A percentile compares a stretch with the other conserved stretches of the same genome.
These are phyloP conservation scores for grape (Vitis vinifera) DNA, from an alignment of 164 flowering plant genomes.

Conservation along the genomic window DNA sequence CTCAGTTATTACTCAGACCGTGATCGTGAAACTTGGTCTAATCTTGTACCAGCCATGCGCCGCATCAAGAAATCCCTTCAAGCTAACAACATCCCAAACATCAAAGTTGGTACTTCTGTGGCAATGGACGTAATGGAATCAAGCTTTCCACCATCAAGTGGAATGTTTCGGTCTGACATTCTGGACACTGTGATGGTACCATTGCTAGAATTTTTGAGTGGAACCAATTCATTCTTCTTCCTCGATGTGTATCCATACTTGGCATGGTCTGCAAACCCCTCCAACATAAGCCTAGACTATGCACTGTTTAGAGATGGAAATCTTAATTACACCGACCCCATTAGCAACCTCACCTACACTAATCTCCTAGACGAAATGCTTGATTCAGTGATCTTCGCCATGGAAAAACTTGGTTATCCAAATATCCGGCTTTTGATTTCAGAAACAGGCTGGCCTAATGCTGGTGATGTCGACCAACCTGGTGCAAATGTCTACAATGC, in stretches of 20 bases:
- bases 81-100: slow-evolving; percentile 21
- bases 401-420: slow-evolving; percentile 36
- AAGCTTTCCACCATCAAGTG: slow-evolving; percentile 59
- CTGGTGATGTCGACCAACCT: slow-evolving; percentile 30
- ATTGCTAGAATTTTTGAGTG: slow-evolving; percentile 40
- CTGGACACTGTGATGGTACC: slow-evolving; percentile 33
- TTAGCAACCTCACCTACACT: slow-evolving; percentile 27
- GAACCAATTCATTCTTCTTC: slow-evolving; percentile 50
- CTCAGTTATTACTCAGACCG: slow-evolving; percentile 19
- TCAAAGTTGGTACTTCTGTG: slow-evolving; percentile 58
- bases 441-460: slow-evolving; percentile 57
- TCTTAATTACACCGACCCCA: slow-evolving; percentile 26
- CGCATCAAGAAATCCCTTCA: slow-evolving; percentile 31
- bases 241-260: slow-evolving; percentile 64
- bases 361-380: slow-evolving; percentile 53
- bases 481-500: slow-evolving; percentile 47
- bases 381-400: slow-evolving; percentile 43
- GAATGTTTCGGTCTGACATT: slow-evolving; percentile 38
- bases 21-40: slow-evolving; percentile 29
- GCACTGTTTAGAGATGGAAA: slow-evolving; percentile 33
- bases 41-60: slow-evolving; percentile 58
- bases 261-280: slow-evolving; percentile 45
- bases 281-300: slow-evolving; percentile 36
- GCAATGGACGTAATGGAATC: slow-evolving; percentile 61
- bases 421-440: slow-evolving; percentile 27